A percentile compares a stretch with the other conserved stretches of the same genome.
Conservation (phyloP, 164 flowering plant genomes). For the Echeveria elegans region DNA sequence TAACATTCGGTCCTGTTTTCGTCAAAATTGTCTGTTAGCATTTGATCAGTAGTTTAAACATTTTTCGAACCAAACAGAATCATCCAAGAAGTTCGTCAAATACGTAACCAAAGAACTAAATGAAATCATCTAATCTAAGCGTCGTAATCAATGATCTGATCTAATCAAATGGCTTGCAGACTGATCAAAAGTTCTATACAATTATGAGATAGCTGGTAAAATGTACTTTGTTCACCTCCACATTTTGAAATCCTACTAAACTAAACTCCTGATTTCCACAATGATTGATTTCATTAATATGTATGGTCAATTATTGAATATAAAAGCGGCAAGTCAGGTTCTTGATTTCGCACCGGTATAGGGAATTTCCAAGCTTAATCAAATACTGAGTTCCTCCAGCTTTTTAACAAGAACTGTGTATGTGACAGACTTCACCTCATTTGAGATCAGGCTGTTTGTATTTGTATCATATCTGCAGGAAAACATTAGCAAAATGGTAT, state of each 20-base stretch:
- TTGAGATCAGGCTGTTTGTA: neutral
- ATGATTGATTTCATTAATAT: neutral
- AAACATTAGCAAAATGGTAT: neutral
- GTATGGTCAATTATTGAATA: constrained; percentile 3
- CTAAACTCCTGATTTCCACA: no score
- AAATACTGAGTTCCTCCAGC: neutral
- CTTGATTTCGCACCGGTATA: neutral
- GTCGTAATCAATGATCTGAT: neutral
- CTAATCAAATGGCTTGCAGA: neutral
- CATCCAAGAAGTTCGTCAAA: neutral
- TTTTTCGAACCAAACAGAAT: neutral
- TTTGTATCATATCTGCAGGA: neutral
- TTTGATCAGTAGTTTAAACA: neutral
- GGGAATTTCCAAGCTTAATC: neutral
- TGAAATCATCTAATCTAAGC: neutral
- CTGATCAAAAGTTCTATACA: neutral
- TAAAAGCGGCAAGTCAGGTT: neutral
- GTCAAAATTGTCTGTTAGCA: neutral
- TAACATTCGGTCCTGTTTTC: neutral
- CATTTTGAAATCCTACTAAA: no score
- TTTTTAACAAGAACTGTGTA: no score
- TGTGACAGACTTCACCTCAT: neutral
- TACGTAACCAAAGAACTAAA: neutral
- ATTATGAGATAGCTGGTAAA: no score
- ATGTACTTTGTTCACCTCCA: neutral